Base-by-base conservation (phyloP, 495 filamentous ascomycete genomes). In the Tuber umbilicatum region DNA sequence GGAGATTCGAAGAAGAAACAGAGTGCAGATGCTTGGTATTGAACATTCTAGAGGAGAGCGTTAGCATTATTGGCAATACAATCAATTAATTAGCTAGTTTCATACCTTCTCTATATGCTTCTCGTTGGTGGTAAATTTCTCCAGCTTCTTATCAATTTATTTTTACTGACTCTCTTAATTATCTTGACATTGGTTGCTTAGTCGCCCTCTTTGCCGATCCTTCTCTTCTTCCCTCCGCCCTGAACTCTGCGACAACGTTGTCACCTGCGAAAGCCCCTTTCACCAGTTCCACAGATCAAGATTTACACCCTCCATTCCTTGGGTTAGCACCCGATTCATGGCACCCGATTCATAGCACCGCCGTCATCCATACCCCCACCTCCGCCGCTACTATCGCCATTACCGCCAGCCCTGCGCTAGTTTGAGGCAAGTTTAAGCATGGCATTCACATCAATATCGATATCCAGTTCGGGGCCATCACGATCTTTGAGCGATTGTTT, bases 51-150 rank as follows among this genome's bases (percentile, higher is more conserved):
- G 70, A 43, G 45, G 6, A 60, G 31, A 76, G 75, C 16, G 76
- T 86, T 82, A 86, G 84, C 75, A 72, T 76, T 73, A 39, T 45
- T 68, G 4, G 19, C n/a, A 55, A 31, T 23, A 47, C 16, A 50
- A 14, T 31, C n/a, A 68, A 37, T 19, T 14, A 23, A 37, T 19
- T 14, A 23, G 60, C 5, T 31, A 69, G 38, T 73, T 38, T 78
- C 86, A 82, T 86, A 93, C 92, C 90, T 97, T 97, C 86, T 93
- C 94, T 37, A 93, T 87, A 47, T 88, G 85, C 85, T 94, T 97
- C 87, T 99, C 92, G 79, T 91, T 97, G 77, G 98, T 92, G 74
- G 98, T 97, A 16, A 96, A 94, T 69, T 87, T 88, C 73, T 90
- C 88, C 40, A 97, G 83, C 85, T 90, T 91, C 42, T 88, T 89